Conservation (phyloP, 306 rosid species). For the Quercus alba region DNA sequence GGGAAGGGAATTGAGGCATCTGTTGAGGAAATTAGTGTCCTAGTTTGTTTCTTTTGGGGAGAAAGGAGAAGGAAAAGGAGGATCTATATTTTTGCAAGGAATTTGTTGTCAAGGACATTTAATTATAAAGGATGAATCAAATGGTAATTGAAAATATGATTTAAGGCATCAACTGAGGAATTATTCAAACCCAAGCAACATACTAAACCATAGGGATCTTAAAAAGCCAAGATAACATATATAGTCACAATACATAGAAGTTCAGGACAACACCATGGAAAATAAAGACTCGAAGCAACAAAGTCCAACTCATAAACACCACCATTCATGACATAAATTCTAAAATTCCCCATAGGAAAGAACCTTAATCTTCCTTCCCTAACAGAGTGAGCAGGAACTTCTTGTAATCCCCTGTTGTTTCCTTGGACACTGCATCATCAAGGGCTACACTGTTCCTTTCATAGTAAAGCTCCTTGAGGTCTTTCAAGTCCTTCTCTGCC, state of each 20-base stretch:
- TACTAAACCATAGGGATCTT: too few species aligned
- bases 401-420: slow-evolving; percentile 68
- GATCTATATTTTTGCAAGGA: too few species aligned
- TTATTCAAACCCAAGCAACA: slow-evolving; percentile 28
- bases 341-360: not conserved
- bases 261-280: not conserved
- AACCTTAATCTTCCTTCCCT: slow-evolving; percentile 44
- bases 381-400: slow-evolving; percentile 63
- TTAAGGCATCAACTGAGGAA: slow-evolving; percentile 22
- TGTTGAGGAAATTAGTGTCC: too few species aligned
- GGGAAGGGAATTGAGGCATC: too few species aligned
- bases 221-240: not conserved
- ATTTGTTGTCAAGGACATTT: too few species aligned
- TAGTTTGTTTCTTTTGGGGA: too few species aligned
- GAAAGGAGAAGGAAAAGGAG: too few species aligned
- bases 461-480: slow-evolving; percentile 61
- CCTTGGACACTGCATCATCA: slow-evolving; percentile 67
- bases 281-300: not conserved
- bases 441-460: slow-evolving; percentile 74
- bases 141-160: too few species aligned
- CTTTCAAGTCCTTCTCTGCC: slow-evolving; percentile 76
- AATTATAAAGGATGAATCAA: too few species aligned
- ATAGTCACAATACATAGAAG: not conserved
- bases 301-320: not conserved
- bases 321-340: not conserved